Percentiles rank a stretch among this genome's conserved stretches.
Evolutionary conservation across 2,329 filamentous ascomycete genomes (phyloP).

Genomic region (Geosmithia putterillii): DNA sequence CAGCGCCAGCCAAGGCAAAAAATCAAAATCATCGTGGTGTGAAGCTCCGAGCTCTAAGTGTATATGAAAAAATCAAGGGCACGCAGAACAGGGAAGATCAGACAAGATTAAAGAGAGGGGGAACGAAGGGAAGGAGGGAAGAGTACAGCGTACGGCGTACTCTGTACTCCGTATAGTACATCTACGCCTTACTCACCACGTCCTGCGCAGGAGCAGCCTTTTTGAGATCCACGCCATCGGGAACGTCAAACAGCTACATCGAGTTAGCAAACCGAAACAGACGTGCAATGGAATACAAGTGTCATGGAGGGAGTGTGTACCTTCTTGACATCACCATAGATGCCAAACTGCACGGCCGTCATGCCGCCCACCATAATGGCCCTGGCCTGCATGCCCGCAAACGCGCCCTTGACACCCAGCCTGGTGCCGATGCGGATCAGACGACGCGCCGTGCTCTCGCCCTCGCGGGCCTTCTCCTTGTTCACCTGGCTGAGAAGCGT

Average conservation of each 20-base stretch:
- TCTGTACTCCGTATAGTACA: too few relatives aligned
- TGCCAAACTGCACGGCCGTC: constrained; percentile 65
- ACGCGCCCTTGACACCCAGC: constrained; percentile 60
- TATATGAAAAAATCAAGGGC: too few relatives aligned
- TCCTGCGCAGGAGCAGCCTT: not conserved
- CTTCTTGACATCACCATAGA: constrained; percentile 64
- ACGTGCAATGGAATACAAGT: too few relatives aligned
- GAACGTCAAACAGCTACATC: not conserved
- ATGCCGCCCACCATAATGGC: constrained; percentile 43
- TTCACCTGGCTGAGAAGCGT: constrained; percentile 83
- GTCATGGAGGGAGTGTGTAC: constrained; percentile 10
- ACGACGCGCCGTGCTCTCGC: constrained; percentile 62
- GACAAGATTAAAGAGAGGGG: too few relatives aligned
- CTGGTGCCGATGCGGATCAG: constrained; percentile 71
- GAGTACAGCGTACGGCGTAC: too few relatives aligned
- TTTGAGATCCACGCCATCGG: not conserved
- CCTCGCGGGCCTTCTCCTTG: constrained; percentile 69
- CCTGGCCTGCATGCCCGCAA: constrained; percentile 59
- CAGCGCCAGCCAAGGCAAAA: too few relatives aligned
- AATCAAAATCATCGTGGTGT: too few relatives aligned
- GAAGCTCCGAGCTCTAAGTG: too few relatives aligned
- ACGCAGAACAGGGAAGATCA: too few relatives aligned
- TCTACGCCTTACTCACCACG: not conserved
- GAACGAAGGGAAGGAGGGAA: not conserved
- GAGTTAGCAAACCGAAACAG: not conserved